phyloP scores from a whole-genome alignment of 2,329 filamentous ascomycete species.

The Aureobasidium sp. region DNA sequence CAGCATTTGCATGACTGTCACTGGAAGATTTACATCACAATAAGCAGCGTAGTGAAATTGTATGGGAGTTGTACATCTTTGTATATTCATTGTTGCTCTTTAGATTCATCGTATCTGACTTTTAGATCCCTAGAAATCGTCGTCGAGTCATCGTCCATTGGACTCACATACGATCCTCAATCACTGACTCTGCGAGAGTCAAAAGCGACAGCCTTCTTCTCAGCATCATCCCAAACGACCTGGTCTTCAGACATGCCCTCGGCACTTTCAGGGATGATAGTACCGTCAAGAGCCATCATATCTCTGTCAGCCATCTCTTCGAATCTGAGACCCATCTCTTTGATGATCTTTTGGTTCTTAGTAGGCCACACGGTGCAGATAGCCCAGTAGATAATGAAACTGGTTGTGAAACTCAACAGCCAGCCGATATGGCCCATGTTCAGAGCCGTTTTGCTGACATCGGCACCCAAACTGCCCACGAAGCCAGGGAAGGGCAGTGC shows the following conservation, averaged over 20 bases:
- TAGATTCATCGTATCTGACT: too few relatives aligned
- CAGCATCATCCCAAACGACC: not conserved
- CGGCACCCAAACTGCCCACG: slow-evolving; percentile 34
- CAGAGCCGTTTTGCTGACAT: slow-evolving; percentile 27
- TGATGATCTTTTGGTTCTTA: slow-evolving; percentile 29
- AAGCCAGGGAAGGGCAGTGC: slow-evolving; percentile 52
- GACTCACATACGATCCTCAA: not conserved
- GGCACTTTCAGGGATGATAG: slow-evolving; percentile 15
- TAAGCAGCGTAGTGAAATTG: not conserved
- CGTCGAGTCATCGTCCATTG: too few relatives aligned
- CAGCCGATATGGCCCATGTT: slow-evolving; percentile 51
- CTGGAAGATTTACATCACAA: not conserved
- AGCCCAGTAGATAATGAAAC: slow-evolving; percentile 47
- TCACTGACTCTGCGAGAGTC: slow-evolving; percentile 7
- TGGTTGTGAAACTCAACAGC: slow-evolving; percentile 53
- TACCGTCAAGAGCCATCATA: slow-evolving; percentile 19
- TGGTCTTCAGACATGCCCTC: slow-evolving; percentile 7
- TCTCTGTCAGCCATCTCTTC: slow-evolving; percentile 22
- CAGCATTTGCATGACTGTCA: not conserved
- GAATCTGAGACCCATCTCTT: slow-evolving; percentile 27
- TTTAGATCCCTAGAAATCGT: too few relatives aligned
- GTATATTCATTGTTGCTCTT: too few relatives aligned
- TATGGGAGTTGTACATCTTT: not conserved
- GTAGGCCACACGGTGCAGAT: slow-evolving; percentile 36
- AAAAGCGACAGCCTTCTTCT: slow-evolving; percentile 13